Evolutionary conservation across 306 rosid species (phyloP).

Genomic region (Cucumis hystrix): DNA sequence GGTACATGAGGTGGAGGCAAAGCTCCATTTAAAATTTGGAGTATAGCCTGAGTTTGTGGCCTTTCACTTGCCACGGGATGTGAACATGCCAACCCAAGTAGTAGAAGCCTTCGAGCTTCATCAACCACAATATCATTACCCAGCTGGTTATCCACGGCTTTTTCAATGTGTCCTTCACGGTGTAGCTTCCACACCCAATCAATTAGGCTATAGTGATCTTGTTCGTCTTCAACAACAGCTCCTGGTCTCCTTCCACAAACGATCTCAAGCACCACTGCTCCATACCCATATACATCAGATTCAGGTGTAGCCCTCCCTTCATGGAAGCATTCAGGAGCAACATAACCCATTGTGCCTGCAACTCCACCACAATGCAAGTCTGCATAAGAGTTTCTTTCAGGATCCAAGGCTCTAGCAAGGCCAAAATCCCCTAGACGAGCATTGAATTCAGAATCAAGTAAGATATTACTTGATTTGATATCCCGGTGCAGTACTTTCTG

Average conservation of each 20-base stretch:
- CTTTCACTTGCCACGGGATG: constrained; percentile 25
- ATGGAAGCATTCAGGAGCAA: constrained; percentile 49
- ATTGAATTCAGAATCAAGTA: constrained; percentile 27
- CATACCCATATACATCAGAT: constrained; percentile 38
- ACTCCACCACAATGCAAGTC: constrained; percentile 27
- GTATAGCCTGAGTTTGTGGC: constrained; percentile 29
- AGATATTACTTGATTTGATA: constrained; percentile 34
- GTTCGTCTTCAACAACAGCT: background rate
- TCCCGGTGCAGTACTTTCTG: constrained; percentile 37
- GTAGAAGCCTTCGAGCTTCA: constrained; percentile 30
- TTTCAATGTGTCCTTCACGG: constrained; percentile 20
- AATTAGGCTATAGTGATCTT: constrained; percentile 14
- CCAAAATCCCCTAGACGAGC: constrained; percentile 43
- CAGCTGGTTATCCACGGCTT: constrained; percentile 26
- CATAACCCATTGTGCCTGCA: constrained; percentile 41
- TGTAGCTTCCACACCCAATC: constrained; percentile 49
- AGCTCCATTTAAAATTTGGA: constrained; percentile 30
- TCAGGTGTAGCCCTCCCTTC: constrained; percentile 38
- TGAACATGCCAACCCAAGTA: constrained; percentile 42
- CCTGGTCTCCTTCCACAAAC: constrained; percentile 29
- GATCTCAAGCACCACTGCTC: constrained; percentile 41
- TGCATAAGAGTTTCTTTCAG: constrained; percentile 36
- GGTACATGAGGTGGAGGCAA: constrained; percentile 22
- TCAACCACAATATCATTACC: constrained; percentile 8
- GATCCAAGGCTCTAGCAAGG: constrained; percentile 41